Evolutionary conservation across 2,329 filamentous ascomycete genomes (phyloP), one percentile per base, ranked within the genome.

Genomic region (Pseudopithomyces chartarum): DNA sequence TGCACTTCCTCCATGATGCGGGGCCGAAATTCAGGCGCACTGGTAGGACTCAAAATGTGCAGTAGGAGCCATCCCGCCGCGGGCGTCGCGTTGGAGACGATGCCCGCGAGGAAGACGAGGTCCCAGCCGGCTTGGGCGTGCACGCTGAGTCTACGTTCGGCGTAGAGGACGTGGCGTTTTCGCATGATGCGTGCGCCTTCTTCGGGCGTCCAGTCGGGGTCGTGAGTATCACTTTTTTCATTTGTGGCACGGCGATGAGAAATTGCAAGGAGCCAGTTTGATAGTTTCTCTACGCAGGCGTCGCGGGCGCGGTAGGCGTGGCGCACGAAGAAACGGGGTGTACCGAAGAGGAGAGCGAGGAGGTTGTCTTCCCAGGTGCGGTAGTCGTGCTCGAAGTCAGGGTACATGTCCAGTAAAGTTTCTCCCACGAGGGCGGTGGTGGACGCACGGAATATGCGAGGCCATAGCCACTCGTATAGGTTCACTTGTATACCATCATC

Each of bases 391-490:
- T 47, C 44, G 44, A 47, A 47, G 15, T 47, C 44, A 10, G 44
- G 44, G 29, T 47, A 36, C 44, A 47, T 47, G 17, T 47, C 44
- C 11, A 47, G 44, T 6, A 47, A 29, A 5, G n/a, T 47, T 3
- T n/a, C 17, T 6, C 44, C 44, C 11, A 4, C 29, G 17, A 47
- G 44, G 15, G 44, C 29, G 3, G 29, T 34, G 17, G 44, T 36
- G 13, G 44, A 47, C 20, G 44, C 44, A 34, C n/a, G 44, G 13
- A 47, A 47, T 11, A 36, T 17, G 2, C 11, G 44, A 12, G 12
- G 44, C 44, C 44, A 47, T 6, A 47, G 44, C 44, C 44, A 47
- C 6, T 47, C 44, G 34, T 47, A 47, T 10, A 47, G 44, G 34
- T 47, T 47, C 6, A 20, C 11, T 3, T 47, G 26, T n/a, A 34